Evolutionary conservation across 2,329 filamentous ascomycete species (phyloP).

Genomic region (Colletotrichum sp.): DNA sequence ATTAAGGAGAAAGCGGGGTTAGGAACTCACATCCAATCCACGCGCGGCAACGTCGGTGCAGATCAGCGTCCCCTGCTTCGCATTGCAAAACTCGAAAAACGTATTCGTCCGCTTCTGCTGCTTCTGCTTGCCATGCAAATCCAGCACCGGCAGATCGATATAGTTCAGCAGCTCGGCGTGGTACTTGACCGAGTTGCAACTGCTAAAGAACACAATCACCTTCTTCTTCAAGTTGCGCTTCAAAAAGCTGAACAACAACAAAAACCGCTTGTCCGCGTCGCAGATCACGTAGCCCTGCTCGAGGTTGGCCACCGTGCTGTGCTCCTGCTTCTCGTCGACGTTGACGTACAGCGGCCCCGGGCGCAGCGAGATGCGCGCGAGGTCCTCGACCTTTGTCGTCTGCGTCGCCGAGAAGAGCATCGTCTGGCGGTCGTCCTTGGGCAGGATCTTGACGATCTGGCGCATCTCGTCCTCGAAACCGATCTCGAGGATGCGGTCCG

Average conservation of each 20-base stretch:
- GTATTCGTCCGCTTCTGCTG: conserved; percentile 99
- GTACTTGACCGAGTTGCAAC: conserved; percentile 94
- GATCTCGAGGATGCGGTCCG: conserved; percentile 94
- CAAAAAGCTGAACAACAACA: conserved; percentile 92
- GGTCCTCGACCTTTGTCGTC: conserved; percentile 97
- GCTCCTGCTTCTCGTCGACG: conserved; percentile 88
- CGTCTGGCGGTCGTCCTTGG: conserved; percentile 86
- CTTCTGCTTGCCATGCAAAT: conserved; percentile 94
- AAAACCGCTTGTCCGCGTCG: conserved; percentile 91
- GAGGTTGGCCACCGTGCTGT: conserved; percentile 89
- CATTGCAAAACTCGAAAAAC: conserved; percentile 89
- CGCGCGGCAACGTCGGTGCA: conserved; percentile 96
- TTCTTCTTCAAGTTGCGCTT: conserved; percentile 94
- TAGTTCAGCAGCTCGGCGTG: conserved; percentile 96
- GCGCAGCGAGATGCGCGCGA: conserved; percentile 90
- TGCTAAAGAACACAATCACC: conserved; percentile 95
- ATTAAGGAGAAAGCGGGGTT: not conserved
- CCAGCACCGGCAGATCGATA: conserved; percentile 89
- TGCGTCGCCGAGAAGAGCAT: conserved; percentile 99
- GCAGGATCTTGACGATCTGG: conserved; percentile 93
- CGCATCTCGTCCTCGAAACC: conserved; percentile 99
- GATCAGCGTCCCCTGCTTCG: conserved; percentile 85
- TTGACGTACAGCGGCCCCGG: conserved; percentile 96
- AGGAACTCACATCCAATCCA: conserved; percentile 76
- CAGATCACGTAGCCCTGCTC: conserved; percentile 97